phyloP scores from a whole-genome alignment of 495 filamentous ascomycete genomes.

The Penicillium canescens region DNA sequence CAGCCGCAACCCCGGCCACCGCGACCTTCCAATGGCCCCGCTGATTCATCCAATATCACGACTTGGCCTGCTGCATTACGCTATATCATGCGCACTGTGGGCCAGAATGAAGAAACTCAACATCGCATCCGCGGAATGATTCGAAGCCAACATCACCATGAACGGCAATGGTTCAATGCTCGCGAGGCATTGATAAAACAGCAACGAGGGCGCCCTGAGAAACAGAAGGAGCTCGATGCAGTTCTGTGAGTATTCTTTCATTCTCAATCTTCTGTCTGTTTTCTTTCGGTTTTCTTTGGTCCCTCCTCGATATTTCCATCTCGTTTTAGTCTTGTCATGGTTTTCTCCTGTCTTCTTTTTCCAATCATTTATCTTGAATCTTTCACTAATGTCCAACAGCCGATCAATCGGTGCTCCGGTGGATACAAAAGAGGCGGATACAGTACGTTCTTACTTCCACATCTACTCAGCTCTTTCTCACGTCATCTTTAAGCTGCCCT shows the following conservation, averaged over 20 bases:
- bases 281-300: too few species aligned
- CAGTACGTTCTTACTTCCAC: constrained; percentile 26
- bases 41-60: constrained; percentile 59
- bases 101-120: constrained; percentile 47
- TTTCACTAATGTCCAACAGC: constrained; percentile 18
- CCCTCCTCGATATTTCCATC: too few species aligned
- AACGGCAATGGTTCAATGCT: constrained; percentile 62
- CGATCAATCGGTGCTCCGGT: constrained; percentile 43
- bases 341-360: not conserved
- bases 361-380: not conserved
- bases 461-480: not conserved
- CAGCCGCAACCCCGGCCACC: constrained; percentile 1
- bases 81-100: constrained; percentile 60
- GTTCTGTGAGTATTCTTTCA: constrained; percentile 36
- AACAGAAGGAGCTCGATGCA: constrained; percentile 53
- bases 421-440: constrained; percentile 25
- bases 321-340: too few species aligned
- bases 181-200: constrained; percentile 52
- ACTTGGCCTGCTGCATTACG: constrained; percentile 64
- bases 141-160: constrained; percentile 61
- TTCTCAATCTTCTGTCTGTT: too few species aligned
- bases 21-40: constrained; percentile 2
- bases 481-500: not conserved
- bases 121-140: constrained; percentile 55
- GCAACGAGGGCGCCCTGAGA: constrained; percentile 48